These are phyloP conservation scores for Cystobasidiaceae sp. DNA, from an alignment of 1,284 basidiomycete species.

Conservation along the genomic window DNA sequence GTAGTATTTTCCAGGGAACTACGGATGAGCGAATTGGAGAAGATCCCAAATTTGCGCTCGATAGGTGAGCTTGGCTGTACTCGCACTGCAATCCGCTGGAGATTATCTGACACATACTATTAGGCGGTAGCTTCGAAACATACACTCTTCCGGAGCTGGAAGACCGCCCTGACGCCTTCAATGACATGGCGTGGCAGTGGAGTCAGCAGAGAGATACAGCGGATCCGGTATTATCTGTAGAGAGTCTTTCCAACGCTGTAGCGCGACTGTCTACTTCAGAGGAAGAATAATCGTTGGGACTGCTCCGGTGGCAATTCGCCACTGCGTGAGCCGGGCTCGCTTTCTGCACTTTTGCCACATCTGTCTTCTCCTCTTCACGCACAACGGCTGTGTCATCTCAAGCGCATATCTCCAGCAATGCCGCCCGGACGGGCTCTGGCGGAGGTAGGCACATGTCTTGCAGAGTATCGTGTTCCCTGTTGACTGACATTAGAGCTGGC, in stretches of 20 bases:
- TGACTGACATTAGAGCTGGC: background rate
- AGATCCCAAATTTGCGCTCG: conserved; percentile 9
- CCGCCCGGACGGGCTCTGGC: conserved; percentile 19
- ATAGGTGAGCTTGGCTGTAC: background rate
- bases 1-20: conserved; percentile 6
- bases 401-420: too few relatives aligned
- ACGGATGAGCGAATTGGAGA: conserved; percentile 1
- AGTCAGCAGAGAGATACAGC: background rate
- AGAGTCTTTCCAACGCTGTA: too few relatives aligned
- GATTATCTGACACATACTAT: background rate
- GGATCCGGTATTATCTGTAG: background rate
- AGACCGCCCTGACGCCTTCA: conserved; percentile 25
- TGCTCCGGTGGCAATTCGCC: too few relatives aligned
- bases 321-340: too few relatives aligned
- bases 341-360: too few relatives aligned
- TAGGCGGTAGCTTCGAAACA: conserved; percentile 1
- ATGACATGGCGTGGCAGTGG: conserved; percentile 31
- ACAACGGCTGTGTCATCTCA: too few relatives aligned
- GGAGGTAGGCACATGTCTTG: conserved; percentile 4
- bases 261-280: background rate
- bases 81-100: background rate
- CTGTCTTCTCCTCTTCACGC: too few relatives aligned
- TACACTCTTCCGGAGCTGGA: conserved; percentile 9
- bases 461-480: background rate
- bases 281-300: too few relatives aligned